Evolutionary conservation across 176 grass and related monocot species (phyloP).

Genomic region (Ensete glaucum): DNA sequence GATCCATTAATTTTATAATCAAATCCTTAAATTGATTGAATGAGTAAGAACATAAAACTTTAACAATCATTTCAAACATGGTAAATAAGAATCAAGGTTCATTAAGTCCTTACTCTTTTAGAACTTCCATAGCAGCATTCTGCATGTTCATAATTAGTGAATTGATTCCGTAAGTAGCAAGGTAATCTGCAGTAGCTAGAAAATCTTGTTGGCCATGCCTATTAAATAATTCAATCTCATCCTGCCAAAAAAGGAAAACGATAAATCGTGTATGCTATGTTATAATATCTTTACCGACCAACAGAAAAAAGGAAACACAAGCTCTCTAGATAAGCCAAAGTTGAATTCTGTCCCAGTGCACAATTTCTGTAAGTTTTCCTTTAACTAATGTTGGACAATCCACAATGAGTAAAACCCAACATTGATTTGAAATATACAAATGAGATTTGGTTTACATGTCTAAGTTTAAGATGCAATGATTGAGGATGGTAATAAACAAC

Average conservation of each 20-base stretch:
- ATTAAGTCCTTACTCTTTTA: constrained; percentile 77
- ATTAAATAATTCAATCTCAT: constrained; percentile 44
- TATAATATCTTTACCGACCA: background rate
- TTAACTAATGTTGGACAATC: too few species aligned
- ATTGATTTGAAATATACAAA: too few species aligned
- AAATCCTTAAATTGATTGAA: background rate
- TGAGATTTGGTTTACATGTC: too few species aligned
- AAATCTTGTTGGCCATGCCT: constrained; percentile 58
- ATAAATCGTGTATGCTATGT: background rate
- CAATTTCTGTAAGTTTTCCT: background rate
- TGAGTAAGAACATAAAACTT: constrained; percentile 2
- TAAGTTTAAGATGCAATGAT: too few species aligned
- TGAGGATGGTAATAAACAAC: too few species aligned
- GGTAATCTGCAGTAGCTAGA: constrained; percentile 78
- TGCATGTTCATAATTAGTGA: constrained; percentile 58
- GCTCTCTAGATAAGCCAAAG: too few species aligned
- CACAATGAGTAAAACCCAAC: too few species aligned
- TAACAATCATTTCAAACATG: constrained; percentile 1
- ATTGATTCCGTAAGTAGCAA: constrained; percentile 67
- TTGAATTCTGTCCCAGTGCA: background rate
- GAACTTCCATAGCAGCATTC: constrained; percentile 49
- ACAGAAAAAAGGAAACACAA: background rate
- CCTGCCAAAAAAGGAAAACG: constrained; percentile 35
- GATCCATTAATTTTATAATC: too few species aligned
- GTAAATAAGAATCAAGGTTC: background rate